Evolutionary conservation across 2,329 filamentous ascomycete genomes (phyloP).

Genomic region (Ceratocystis ficicola): DNA sequence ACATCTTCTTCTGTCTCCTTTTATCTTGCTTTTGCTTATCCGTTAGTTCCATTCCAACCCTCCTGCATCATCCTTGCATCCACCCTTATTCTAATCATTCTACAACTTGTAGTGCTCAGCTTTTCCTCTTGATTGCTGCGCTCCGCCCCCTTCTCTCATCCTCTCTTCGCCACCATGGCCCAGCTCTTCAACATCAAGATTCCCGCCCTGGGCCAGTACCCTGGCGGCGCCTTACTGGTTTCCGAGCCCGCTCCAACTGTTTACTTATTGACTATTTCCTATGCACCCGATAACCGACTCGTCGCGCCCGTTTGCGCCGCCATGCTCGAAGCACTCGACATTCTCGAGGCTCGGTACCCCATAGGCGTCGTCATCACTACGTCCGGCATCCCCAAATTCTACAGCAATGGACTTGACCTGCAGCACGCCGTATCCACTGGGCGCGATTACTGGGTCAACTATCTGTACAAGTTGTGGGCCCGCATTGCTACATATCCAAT

Average conservation of each 20-base stretch:
- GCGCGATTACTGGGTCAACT: conserved; percentile 47
- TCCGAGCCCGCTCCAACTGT: conserved; percentile 47
- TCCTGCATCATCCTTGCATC: too few species aligned
- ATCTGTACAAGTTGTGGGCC: conserved; percentile 19
- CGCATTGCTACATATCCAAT: conserved; percentile 47
- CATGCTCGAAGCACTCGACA: conserved; percentile 59
- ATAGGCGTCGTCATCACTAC: conserved; percentile 70
- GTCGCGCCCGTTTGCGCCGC: conserved; percentile 55
- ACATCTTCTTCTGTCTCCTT: not conserved
- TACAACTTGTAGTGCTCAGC: not conserved
- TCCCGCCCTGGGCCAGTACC: conserved; percentile 33
- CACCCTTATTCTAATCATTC: not conserved
- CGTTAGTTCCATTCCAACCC: too few species aligned
- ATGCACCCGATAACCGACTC: conserved; percentile 64
- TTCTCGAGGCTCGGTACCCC: conserved; percentile 51
- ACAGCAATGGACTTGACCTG: conserved; percentile 71
- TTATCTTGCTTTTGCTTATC: too few species aligned
- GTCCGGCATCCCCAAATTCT: conserved; percentile 64
- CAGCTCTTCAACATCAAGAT: conserved; percentile 50
- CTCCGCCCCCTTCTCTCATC: not conserved
- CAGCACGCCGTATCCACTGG: conserved; percentile 49
- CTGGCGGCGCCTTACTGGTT: conserved; percentile 49
- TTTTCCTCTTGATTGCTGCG: not conserved
- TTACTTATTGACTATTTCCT: conserved; percentile 61
- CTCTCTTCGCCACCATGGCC: conserved; percentile 15